Conservation (phyloP, 129 eudicot species). For the Flaveria ramosissima region DNA sequence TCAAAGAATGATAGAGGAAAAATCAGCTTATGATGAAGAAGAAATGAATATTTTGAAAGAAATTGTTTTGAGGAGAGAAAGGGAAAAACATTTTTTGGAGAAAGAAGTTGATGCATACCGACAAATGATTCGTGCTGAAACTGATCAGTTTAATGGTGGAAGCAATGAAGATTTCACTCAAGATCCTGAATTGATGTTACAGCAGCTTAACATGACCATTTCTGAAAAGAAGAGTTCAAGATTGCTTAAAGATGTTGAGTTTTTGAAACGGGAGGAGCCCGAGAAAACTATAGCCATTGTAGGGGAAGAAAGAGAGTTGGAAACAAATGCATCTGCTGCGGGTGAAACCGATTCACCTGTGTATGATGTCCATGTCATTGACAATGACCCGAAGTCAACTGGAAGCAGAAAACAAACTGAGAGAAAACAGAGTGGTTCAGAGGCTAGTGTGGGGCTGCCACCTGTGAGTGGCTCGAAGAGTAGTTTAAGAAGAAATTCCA, state of each 20-base stretch:
- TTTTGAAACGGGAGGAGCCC: slow-evolving; percentile 34
- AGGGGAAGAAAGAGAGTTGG: slow-evolving; percentile 37
- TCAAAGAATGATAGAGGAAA: slow-evolving; percentile 85
- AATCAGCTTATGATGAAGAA: slow-evolving; percentile 77
- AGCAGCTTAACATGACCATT: slow-evolving; percentile 43
- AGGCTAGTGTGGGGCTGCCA: slow-evolving; percentile 48
- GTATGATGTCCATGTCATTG: slow-evolving; percentile 71
- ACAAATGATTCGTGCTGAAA: slow-evolving; percentile 40
- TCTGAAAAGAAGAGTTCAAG: slow-evolving; percentile 34
- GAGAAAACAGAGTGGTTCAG: slow-evolving; percentile 41
- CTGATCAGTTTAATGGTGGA: slow-evolving; percentile 37
- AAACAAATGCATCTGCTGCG: slow-evolving; percentile 10
- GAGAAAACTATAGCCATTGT: slow-evolving; percentile 45
- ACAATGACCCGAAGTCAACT: slow-evolving; percentile 28
- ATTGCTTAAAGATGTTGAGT: slow-evolving; percentile 30
- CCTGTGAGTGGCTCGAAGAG: slow-evolving; percentile 44
- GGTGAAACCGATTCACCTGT: slow-evolving; percentile 43
- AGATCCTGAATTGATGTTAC: slow-evolving; percentile 55
- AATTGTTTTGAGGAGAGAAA: slow-evolving; percentile 74
- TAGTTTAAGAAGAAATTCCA: slow-evolving; percentile 51
- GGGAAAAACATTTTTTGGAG: slow-evolving; percentile 78
- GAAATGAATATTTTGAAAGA: slow-evolving; percentile 91
- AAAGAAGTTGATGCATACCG: slow-evolving; percentile 83
- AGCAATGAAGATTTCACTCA: slow-evolving; percentile 39
- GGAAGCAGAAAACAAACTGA: slow-evolving; percentile 27